phyloP scores from a whole-genome alignment of 2,329 filamentous ascomycete genomes.

The Penicillium sp. region DNA sequence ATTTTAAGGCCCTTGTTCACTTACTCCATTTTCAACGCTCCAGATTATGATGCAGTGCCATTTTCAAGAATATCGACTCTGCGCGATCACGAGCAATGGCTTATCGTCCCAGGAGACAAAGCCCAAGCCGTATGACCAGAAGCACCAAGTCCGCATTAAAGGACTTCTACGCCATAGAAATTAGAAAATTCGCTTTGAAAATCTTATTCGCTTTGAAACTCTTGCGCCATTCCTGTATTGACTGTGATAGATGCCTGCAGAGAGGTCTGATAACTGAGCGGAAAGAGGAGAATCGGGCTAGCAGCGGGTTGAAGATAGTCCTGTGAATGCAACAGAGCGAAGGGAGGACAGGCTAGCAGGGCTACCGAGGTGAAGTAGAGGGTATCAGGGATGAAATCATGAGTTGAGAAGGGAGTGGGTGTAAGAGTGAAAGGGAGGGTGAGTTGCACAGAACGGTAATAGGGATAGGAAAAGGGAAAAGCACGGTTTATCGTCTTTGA shows the following conservation, averaged over 20 bases:
- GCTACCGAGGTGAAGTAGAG: neutral
- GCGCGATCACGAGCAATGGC: neutral
- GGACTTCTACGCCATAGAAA: neutral
- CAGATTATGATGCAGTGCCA: neutral
- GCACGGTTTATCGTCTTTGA: conserved; percentile 17
- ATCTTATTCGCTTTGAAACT: conserved; percentile 4
- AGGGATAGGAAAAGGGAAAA: conserved; percentile 3
- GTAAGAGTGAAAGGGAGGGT: neutral
- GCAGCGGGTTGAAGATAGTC: neutral
- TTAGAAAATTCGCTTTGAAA: neutral
- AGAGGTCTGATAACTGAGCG: conserved; percentile 7
- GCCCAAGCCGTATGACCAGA: neutral
- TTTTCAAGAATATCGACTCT: neutral
- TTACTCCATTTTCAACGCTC: neutral
- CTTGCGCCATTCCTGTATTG: conserved; percentile 16
- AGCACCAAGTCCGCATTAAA: neutral
- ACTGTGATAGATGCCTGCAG: conserved; percentile 25
- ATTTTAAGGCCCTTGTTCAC: neutral
- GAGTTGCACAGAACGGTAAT: neutral
- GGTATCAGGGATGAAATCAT: neutral
- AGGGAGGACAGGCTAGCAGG: neutral
- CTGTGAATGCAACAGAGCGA: neutral
- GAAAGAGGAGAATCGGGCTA: neutral
- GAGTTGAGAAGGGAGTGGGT: neutral
- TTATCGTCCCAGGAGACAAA: neutral